Evolutionary conservation across 345 rosid species (phyloP).

Genomic region (Hypericum androsaemum): DNA sequence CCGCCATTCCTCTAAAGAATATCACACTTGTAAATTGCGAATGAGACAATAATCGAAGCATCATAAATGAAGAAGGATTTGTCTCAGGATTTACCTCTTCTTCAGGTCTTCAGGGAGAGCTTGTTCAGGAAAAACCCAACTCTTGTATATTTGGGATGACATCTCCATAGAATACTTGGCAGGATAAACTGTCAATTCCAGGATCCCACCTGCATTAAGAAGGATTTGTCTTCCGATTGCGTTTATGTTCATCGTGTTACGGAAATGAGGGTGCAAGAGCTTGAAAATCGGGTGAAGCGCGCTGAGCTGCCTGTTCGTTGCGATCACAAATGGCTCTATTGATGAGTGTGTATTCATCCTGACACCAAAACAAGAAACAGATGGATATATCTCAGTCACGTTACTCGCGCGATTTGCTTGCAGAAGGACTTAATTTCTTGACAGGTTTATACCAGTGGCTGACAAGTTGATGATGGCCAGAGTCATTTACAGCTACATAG

Average conservation of each 20-base stretch:
- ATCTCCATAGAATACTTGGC: constrained; percentile 56
- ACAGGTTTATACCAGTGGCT: constrained; percentile 67
- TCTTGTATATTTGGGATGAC: constrained; percentile 40
- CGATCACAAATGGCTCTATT: constrained; percentile 65
- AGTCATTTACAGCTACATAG: constrained; percentile 73
- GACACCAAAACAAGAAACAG: constrained; percentile 6
- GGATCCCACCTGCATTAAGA: constrained; percentile 50
- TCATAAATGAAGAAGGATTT: no score
- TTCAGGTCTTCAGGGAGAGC: constrained; percentile 66
- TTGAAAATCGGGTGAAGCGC: constrained; percentile 68
- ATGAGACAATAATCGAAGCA: no score
- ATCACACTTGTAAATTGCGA: no score
- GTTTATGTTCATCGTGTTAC: constrained; percentile 71
- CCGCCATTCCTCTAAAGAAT: no score
- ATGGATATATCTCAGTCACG: no score
- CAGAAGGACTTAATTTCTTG: no score
- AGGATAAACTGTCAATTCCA: constrained; percentile 57
- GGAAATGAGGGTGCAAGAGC: constrained; percentile 74
- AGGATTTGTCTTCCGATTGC: constrained; percentile 49
- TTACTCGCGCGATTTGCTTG: background rate
- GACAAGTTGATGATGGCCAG: constrained; percentile 81
- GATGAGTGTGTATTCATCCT: constrained; percentile 67
- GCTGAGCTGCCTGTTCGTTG: constrained; percentile 66
- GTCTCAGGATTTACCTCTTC: constrained; percentile 35
- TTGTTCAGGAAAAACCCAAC: constrained; percentile 56